Evolutionary conservation across 1,284 basidiomycete species (phyloP).

Genomic region (Entoloma clypeatum): DNA sequence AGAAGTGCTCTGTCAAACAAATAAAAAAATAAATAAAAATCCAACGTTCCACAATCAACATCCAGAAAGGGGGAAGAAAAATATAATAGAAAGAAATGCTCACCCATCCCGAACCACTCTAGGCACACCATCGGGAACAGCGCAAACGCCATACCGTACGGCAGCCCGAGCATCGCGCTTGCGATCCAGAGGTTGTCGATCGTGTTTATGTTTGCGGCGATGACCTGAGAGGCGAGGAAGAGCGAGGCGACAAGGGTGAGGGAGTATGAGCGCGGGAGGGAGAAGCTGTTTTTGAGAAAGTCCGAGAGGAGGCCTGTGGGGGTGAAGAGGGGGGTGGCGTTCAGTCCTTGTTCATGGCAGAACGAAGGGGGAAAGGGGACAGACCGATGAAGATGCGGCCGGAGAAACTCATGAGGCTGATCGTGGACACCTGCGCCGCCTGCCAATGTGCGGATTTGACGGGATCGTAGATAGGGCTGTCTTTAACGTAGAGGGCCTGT

Average conservation of each 20-base stretch:
- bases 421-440: constrained; percentile 79
- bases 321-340: not conserved
- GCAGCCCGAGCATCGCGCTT: constrained; percentile 66
- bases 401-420: constrained; percentile 81
- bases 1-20: constrained; percentile 53
- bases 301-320: constrained; percentile 65
- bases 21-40: too few relatives aligned
- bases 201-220: constrained; percentile 53
- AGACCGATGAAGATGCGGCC: constrained; percentile 78
- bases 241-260: constrained; percentile 61
- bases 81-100: constrained; percentile 18
- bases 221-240: constrained; percentile 70
- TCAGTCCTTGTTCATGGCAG: not conserved
- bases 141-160: constrained; percentile 80
- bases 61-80: not conserved
- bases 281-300: constrained; percentile 54
- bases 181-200: constrained; percentile 72
- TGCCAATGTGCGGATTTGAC: constrained; percentile 72
- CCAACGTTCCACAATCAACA: not conserved
- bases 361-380: constrained; percentile 2
- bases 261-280: constrained; percentile 67
- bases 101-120: constrained; percentile 84
- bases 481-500: constrained; percentile 75
- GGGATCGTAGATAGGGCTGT: constrained; percentile 61
- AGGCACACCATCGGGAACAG: constrained; percentile 73